Percentiles rank a stretch among this genome's conserved stretches.
Conservation (phyloP, 306 rosid species). For the Acacia crassicarpa region DNA sequence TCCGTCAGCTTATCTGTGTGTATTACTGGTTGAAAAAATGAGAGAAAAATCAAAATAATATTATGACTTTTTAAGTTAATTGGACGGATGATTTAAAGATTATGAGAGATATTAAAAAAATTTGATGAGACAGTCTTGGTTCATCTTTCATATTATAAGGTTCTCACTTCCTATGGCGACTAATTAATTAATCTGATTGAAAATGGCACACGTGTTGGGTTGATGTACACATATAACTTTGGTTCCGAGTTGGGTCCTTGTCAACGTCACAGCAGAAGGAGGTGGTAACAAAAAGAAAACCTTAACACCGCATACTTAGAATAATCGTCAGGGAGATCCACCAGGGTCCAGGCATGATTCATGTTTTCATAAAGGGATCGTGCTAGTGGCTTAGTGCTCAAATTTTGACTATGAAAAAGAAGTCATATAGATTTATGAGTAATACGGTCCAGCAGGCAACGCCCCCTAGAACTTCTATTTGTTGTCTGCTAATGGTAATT, state of each 20-base stretch:
- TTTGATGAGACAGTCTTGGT: no score
- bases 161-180: constrained; percentile 27
- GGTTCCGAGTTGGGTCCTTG: neutral
- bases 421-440: neutral
- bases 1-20: no score
- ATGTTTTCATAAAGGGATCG: constrained; percentile 15
- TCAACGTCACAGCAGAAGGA: neutral
- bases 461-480: neutral
- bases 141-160: neutral
- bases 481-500: neutral
- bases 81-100: no score
- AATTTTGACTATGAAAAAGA: neutral
- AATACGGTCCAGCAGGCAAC: neutral
- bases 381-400: neutral
- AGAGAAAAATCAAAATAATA: no score
- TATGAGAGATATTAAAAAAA: no score
- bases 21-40: no score
- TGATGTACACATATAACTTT: neutral
- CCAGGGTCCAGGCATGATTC: neutral
- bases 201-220: neutral
- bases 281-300: neutral
- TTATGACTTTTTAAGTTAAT: no score
- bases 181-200: constrained; percentile 23
- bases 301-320: neutral
- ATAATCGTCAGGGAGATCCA: neutral